These are phyloP conservation scores for Blastocystis sp. DNA, from an alignment of 352 stramenopile genomes.

Conservation along the genomic window DNA sequence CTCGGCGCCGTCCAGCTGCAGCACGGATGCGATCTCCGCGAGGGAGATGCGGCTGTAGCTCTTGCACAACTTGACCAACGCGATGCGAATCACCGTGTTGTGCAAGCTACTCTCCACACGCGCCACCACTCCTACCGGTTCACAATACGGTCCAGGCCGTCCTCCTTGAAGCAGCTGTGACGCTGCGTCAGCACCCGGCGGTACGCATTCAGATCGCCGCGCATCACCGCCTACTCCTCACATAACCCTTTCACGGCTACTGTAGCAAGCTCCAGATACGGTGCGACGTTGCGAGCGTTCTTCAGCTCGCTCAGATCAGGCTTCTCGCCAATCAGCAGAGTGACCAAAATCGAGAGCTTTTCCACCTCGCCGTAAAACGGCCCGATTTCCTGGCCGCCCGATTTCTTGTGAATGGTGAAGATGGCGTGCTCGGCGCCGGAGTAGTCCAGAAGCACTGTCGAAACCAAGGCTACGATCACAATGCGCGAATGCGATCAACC, in stretches of 20 bases:
- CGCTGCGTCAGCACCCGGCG: conserved; percentile 7
- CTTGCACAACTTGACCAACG: conserved; percentile 59
- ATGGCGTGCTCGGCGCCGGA: conserved; percentile 6
- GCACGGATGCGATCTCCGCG: conserved; percentile 14
- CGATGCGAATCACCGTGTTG: conserved; percentile 64
- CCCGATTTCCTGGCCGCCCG: conserved; percentile 11
- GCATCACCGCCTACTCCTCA: conserved; percentile 25
- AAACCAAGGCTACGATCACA: conserved; percentile 22
- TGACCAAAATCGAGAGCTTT: conserved; percentile 51
- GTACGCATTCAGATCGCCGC: conserved; percentile 16
- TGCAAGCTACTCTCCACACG: conserved; percentile 32
- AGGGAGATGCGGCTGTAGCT: conserved; percentile 68
- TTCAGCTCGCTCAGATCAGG: background rate
- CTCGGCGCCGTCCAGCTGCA: conserved; percentile 48
- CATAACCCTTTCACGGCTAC: background rate
- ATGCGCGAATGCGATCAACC: background rate
- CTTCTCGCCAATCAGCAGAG: conserved; percentile 38
- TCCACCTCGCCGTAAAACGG: conserved; percentile 41
- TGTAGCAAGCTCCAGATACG: conserved; percentile 21
- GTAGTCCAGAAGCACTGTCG: conserved; percentile 55
- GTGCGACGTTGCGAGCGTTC: background rate
- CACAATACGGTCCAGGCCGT: conserved; percentile 47
- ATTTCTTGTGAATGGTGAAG: conserved; percentile 60
- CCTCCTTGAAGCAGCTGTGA: background rate
- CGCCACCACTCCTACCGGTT: background rate